Evolutionary conservation across 2,329 filamentous ascomycete species (phyloP), one percentile per base, ranked within the genome.

Genomic region (Ophiostoma piceae): DNA sequence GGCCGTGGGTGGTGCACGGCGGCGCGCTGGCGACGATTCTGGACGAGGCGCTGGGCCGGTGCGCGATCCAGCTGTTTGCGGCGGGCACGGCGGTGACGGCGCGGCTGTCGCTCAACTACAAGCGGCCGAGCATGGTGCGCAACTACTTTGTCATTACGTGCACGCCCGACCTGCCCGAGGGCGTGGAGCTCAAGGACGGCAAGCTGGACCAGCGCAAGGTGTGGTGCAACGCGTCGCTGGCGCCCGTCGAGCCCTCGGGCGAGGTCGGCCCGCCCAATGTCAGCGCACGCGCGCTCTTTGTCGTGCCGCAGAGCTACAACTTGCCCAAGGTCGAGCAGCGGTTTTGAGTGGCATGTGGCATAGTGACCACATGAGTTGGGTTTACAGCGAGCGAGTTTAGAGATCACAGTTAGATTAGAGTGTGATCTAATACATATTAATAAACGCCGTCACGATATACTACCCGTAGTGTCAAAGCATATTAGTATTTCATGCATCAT

Each of bases 1-100:
- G 90, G 89, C 90, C 90, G 1, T 84, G 85, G 14, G 82, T 91
- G 57, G 87, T 88, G 68, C 91, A 94, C 79, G 91, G 91, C 69
- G 91, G 91, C 16, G 82, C 84, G 7, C 82, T 91, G 67, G 89
- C 88, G 8, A 92, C 88, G 0, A 77, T 91, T 3, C 79, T 93
- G 51, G 86, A 91, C 77, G 91, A 93, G 80, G 85, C 84, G 68
- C 82, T 92, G 72, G 87, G 87, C n/a, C 82, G 89, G 62, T 88
- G 86, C 71, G 87, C 86, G 12, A 79, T 87, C 69, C 76, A 78
- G 65, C 76, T 77, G 41, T 81, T 87, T 72, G 80, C 82, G 1
- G 79, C 77, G 9, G 78, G 80, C 64, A 84, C 83, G 43, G 84
- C 85, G 74, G 79, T 89, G 73, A 84, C 87, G 75, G 81, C 88